These are phyloP conservation scores for Aspergillus persii DNA, from an alignment of 2,329 filamentous ascomycete genomes.

Conservation along the genomic window DNA sequence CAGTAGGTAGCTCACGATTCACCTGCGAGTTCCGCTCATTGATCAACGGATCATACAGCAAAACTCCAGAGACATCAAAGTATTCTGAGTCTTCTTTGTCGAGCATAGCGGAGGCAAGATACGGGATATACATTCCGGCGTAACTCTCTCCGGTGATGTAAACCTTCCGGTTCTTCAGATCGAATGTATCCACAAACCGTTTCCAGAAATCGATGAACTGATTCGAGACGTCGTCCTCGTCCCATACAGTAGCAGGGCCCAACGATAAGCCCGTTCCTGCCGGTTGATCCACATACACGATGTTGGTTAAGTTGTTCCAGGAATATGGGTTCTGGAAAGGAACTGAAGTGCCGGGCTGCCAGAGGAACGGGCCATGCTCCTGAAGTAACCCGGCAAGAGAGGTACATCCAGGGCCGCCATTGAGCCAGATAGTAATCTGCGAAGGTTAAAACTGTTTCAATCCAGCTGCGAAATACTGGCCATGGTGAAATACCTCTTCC, in stretches of 20 bases:
- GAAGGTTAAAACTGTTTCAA: not conserved
- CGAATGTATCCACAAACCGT: constrained; percentile 70
- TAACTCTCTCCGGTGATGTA: constrained; percentile 74
- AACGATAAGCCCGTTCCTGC: constrained; percentile 66
- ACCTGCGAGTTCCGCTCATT: constrained; percentile 44
- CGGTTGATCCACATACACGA: constrained; percentile 58
- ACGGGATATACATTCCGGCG: constrained; percentile 66
- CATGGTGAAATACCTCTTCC: constrained; percentile 33
- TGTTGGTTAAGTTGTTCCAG: constrained; percentile 71
- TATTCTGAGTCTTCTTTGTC: constrained; percentile 64
- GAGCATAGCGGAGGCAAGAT: constrained; percentile 71
- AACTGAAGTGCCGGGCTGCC: constrained; percentile 65
- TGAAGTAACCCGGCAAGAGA: constrained; percentile 67
- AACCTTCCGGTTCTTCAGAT: constrained; percentile 63
- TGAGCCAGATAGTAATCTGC: constrained; percentile 41
- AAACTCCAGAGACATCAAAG: constrained; percentile 65
- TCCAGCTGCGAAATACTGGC: no score
- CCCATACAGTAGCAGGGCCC: constrained; percentile 62
- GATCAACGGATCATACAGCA: constrained; percentile 71
- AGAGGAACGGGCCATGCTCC: constrained; percentile 71
- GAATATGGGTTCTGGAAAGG: constrained; percentile 65
- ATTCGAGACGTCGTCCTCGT: constrained; percentile 65
- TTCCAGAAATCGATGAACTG: constrained; percentile 76
- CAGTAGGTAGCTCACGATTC: not conserved
- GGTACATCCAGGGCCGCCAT: constrained; percentile 54